Evolutionary conservation across 257 asterid species (phyloP).

Genomic region (Gynochthodes officinalis): DNA sequence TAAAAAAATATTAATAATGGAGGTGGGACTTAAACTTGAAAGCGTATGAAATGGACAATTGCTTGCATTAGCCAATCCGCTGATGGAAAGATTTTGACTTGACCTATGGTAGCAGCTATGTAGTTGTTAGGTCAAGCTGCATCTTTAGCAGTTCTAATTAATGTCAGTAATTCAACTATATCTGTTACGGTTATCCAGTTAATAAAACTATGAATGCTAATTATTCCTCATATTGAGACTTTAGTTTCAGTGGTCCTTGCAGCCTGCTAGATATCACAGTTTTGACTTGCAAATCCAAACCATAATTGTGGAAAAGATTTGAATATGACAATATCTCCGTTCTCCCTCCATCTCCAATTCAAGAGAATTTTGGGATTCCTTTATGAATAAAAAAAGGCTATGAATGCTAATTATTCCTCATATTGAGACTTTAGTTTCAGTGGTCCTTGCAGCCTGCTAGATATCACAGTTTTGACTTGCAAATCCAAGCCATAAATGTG

Average conservation of each 20-base stretch:
- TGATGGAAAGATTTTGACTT: constrained; percentile 2
- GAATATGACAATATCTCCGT: neutral
- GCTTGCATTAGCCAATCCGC: neutral
- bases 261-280: neutral
- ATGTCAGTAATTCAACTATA: too few relatives aligned
- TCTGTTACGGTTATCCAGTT: neutral
- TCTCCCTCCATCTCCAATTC: constrained; percentile 19
- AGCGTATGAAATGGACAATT: neutral
- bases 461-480: neutral
- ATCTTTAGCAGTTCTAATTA: neutral
- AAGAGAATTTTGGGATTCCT: constrained; percentile 18
- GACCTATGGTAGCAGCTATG: neutral
- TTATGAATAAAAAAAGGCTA: constrained; percentile 23
- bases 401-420: neutral
- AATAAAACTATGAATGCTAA: neutral
- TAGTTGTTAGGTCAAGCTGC: neutral
- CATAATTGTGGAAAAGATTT: neutral
- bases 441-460: constrained; percentile 1
- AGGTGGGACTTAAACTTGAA: neutral
- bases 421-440: neutral
- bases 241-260: constrained; percentile 1
- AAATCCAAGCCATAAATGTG: constrained; percentile 1
- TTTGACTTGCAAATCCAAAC: constrained; percentile 1
- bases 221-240: neutral
- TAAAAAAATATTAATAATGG: too few relatives aligned